Evolutionary conservation across 495 filamentous ascomycete genomes (phyloP), one percentile per base, ranked within the genome.

Genomic region (Aspergillus baeticus): DNA sequence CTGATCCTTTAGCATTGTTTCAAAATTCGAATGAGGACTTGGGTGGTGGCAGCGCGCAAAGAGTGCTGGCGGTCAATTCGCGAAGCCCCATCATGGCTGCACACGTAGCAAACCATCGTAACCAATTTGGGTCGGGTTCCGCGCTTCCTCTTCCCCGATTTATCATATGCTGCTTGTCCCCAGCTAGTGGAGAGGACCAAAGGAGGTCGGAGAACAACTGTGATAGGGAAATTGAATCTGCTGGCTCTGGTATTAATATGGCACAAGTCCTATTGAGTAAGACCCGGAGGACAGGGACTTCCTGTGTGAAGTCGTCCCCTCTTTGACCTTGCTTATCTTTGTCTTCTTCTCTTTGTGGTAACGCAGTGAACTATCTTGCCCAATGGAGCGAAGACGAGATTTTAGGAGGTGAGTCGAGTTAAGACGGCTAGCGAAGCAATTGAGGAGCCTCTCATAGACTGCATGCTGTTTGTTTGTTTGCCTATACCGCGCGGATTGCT

Each of bases 361-460:
- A 8, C 41, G 26, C 26, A 29, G 26, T 37, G 20, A 39, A 35
- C 42, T 47, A 49, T 20, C 35, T 49, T 42, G 51, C 53, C 58
- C 62, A 62, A 74, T 74, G 71, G 71, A 69, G 52, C 34, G 59
- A 42, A 48, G 49, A 52, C 66, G 49, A 20, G 63, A 74, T 59
- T 72, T 59, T 55, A 65, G 60, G 55, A 72, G 69, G 71, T 74
- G 59, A 58, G 71, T 65, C 34, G 59, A 58, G 71, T 65, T 31
- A 31, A 15, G 14, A 49, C 22, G 45, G 13, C 45, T 53, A 11
- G 34, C 18, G 21, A 46, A 20, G 23, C 31, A 23, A 35, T 21
- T 31, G 22, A 41, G 14, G 20, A 31, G 13, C n/a, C 14, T 35
- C 31, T 44, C n/a, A 37, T 35, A 36, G 14, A 46, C 52, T 46